These are phyloP conservation scores for Dillenia suffruticosa DNA, from an alignment of 164 flowering plant species.

Conservation along the genomic window DNA sequence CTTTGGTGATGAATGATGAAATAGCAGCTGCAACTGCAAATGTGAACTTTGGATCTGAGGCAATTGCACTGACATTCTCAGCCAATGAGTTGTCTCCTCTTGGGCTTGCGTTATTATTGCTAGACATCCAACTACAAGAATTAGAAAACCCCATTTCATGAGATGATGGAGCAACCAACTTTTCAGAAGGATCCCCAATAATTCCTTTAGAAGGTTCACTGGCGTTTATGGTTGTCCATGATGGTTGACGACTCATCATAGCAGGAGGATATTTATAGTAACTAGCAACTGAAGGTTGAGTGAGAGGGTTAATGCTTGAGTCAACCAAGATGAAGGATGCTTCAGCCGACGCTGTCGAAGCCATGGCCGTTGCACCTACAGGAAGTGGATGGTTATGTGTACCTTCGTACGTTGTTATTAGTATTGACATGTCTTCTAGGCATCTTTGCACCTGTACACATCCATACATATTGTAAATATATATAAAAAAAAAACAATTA, in stretches of 20 bases:
- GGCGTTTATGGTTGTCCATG: constrained; percentile 21
- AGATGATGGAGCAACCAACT: too few relatives aligned
- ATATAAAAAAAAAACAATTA: neutral
- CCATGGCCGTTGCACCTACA: constrained; percentile 70
- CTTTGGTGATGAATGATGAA: constrained; percentile 48
- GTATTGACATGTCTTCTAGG: constrained; percentile 69
- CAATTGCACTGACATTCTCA: constrained; percentile 42
- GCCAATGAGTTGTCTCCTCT: constrained; percentile 21
- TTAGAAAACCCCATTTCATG: too few relatives aligned
- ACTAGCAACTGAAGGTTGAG: constrained; percentile 2
- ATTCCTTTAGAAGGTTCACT: constrained; percentile 39
- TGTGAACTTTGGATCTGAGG: constrained; percentile 67
- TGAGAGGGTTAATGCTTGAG: constrained; percentile 14
- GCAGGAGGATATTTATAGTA: constrained; percentile 2
- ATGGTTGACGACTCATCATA: constrained; percentile 8
- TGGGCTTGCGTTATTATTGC: too few relatives aligned
- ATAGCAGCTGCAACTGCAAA: constrained; percentile 79
- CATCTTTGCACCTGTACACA: constrained; percentile 63
- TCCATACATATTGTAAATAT: neutral
- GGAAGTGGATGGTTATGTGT: constrained; percentile 77
- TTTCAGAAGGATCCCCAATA: constrained; percentile 28
- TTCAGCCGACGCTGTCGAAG: constrained; percentile 46
- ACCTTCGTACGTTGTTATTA: constrained; percentile 75
- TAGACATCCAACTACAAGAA: too few relatives aligned
- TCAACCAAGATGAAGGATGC: constrained; percentile 33